Evolutionary conservation across 2,329 filamentous ascomycete genomes (phyloP).

Genomic region (Diaporthe citri): DNA sequence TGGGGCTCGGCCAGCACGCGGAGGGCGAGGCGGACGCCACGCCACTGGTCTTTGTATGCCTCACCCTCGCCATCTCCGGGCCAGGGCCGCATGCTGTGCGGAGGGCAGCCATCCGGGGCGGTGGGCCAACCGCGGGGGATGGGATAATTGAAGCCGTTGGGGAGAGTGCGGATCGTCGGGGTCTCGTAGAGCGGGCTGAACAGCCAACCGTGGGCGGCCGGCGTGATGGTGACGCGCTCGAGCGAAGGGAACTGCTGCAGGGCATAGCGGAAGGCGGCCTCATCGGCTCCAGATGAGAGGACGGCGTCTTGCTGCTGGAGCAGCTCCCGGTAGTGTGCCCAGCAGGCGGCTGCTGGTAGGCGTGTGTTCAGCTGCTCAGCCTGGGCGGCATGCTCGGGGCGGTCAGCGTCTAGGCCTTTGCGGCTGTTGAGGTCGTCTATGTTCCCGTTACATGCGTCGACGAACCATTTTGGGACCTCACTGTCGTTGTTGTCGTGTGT

Average conservation of each 20-base stretch:
- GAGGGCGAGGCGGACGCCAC: slow-evolving; percentile 49
- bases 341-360: slow-evolving; percentile 39
- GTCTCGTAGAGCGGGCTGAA: slow-evolving; percentile 55
- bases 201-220: slow-evolving; percentile 53
- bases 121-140: slow-evolving; percentile 50
- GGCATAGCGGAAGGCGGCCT: slow-evolving; percentile 39
- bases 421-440: background rate
- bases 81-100: background rate
- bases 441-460: background rate
- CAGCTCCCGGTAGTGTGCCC: slow-evolving; percentile 50
- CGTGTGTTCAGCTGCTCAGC: slow-evolving; percentile 14
- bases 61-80: background rate
- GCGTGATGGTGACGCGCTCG: slow-evolving; percentile 53
- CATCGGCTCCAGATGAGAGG: slow-evolving; percentile 40
- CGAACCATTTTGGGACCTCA: background rate
- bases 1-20: slow-evolving; percentile 44
- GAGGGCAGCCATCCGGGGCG: background rate
- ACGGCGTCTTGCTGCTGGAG: slow-evolving; percentile 50
- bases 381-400: slow-evolving; percentile 12
- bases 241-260: slow-evolving; percentile 54
- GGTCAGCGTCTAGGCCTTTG: slow-evolving; percentile 6
- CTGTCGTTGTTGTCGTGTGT: background rate
- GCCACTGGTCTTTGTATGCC: slow-evolving; percentile 45
- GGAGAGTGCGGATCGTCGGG: slow-evolving; percentile 56
- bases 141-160: slow-evolving; percentile 54